A percentile compares a stretch with the other conserved stretches of the same genome.
Evolutionary conservation across 2,329 filamentous ascomycete genomes (phyloP).

Genomic region (Sordariomycetes sp.): DNA sequence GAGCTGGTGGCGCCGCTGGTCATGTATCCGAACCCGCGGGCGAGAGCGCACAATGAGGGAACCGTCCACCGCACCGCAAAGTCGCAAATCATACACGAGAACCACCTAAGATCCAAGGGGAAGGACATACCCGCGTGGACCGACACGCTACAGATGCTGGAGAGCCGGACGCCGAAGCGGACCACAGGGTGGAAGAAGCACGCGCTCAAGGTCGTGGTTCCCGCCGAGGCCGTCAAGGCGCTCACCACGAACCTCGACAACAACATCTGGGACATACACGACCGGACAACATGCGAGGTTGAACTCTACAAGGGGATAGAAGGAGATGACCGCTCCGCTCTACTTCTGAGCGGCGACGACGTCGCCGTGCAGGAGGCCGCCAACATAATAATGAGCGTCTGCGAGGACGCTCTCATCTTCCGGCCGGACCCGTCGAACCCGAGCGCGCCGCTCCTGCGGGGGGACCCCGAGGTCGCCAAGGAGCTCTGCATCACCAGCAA

Average conservation of each 20-base stretch:
- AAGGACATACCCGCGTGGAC: slow-evolving; percentile 18
- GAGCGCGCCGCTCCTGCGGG: slow-evolving; percentile 12
- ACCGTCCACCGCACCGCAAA: slow-evolving; percentile 1
- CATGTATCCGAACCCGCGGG: slow-evolving; percentile 2
- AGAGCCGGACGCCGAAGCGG: slow-evolving; percentile 19
- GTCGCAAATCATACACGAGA: slow-evolving; percentile 2
- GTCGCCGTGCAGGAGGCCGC: slow-evolving; percentile 18
- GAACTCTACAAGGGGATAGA: slow-evolving; percentile 7
- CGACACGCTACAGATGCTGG: slow-evolving; percentile 22
- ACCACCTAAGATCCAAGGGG: slow-evolving; percentile 1
- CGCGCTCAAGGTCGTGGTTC: slow-evolving; percentile 22
- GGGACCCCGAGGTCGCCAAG: slow-evolving; percentile 13
- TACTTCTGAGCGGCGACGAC: slow-evolving; percentile 18
- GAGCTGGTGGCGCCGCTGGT: background rate
- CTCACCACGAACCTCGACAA: slow-evolving; percentile 9
- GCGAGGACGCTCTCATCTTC: slow-evolving; percentile 18
- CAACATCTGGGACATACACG: slow-evolving; percentile 16
- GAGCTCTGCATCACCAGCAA: slow-evolving; percentile 22
- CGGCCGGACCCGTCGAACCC: slow-evolving; percentile 20
- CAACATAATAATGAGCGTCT: slow-evolving; percentile 14
- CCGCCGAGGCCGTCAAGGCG: slow-evolving; percentile 15
- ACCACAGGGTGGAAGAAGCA: slow-evolving; percentile 15
- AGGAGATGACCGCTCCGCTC: slow-evolving; percentile 11
- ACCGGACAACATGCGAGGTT: slow-evolving; percentile 10
- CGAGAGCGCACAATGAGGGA: background rate